phyloP scores from a whole-genome alignment of 2,329 filamentous ascomycete genomes.

The Phialophora expanda region DNA sequence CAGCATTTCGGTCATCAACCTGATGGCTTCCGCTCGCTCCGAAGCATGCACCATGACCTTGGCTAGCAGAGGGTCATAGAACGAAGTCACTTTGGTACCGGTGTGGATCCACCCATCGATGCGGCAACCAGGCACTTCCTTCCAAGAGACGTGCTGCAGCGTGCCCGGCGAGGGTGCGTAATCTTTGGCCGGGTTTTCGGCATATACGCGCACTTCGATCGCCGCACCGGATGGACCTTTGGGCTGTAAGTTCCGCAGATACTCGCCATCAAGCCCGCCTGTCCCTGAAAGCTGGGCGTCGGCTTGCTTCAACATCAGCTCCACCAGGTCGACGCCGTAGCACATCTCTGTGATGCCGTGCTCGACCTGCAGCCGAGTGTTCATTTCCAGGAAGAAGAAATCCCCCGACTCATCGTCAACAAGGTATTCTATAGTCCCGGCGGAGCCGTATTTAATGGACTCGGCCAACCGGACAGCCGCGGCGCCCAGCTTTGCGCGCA shows the following conservation, averaged over 20 bases:
- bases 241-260: slow-evolving; percentile 52
- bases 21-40: slow-evolving; percentile 51
- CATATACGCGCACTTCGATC: slow-evolving; percentile 62
- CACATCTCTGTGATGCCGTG: slow-evolving; percentile 64
- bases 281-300: slow-evolving; percentile 56
- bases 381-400: slow-evolving; percentile 73
- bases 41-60: slow-evolving; percentile 63
- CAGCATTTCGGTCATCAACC: slow-evolving; percentile 53
- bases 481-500: slow-evolving; percentile 66
- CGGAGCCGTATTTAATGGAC: slow-evolving; percentile 73
- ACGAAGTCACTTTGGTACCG: slow-evolving; percentile 61
- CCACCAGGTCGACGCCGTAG: slow-evolving; percentile 60
- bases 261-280: slow-evolving; percentile 51
- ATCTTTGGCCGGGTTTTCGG: slow-evolving; percentile 63
- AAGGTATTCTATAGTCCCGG: slow-evolving; percentile 89
- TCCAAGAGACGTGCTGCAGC: slow-evolving; percentile 63
- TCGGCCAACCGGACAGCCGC: slow-evolving; percentile 71
- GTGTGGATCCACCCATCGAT: slow-evolving; percentile 69
- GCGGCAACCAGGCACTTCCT: slow-evolving; percentile 54
- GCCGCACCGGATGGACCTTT: slow-evolving; percentile 53
- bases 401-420: slow-evolving; percentile 80
- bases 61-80: slow-evolving; percentile 64
- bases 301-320: slow-evolving; percentile 62
- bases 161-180: slow-evolving; percentile 65
- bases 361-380: slow-evolving; percentile 64